phyloP scores from a whole-genome alignment of 208 protist species.

The Leishmania major region DNA sequence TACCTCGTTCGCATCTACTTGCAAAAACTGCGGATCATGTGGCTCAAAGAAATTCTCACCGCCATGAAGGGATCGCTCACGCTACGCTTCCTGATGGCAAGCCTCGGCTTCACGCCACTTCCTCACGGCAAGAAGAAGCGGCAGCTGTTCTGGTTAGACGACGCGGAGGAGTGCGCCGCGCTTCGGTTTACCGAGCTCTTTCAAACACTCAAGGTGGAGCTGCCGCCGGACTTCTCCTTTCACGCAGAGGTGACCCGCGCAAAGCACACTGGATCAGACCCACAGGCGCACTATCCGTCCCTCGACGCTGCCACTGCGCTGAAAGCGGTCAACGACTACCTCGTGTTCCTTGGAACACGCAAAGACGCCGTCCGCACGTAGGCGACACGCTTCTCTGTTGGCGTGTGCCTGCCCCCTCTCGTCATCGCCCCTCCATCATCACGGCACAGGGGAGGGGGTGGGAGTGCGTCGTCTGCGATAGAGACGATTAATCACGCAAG shows the following conservation, averaged over 20 bases:
- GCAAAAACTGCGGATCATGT: conserved; percentile 70
- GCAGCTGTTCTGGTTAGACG: conserved; percentile 73
- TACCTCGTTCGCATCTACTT: conserved; percentile 82
- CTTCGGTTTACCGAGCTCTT: conserved; percentile 53
- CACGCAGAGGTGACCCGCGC: conserved; percentile 35
- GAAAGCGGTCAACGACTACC: conserved; percentile 59
- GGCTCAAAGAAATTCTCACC: conserved; percentile 61
- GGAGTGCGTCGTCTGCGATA: background rate
- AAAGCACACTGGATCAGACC: conserved; percentile 10
- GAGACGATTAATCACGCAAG: background rate
- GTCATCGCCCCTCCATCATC: background rate
- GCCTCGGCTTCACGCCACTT: conserved; percentile 68
- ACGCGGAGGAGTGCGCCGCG: conserved; percentile 41
- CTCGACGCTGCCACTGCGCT: conserved; percentile 51
- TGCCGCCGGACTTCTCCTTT: conserved; percentile 67
- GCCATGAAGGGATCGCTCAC: conserved; percentile 59
- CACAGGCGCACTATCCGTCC: conserved; percentile 11
- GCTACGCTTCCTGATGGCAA: conserved; percentile 57
- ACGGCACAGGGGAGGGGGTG: background rate
- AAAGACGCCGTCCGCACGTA: conserved; percentile 46
- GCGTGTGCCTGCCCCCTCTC: background rate
- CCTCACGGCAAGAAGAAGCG: background rate
- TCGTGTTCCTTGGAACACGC: conserved; percentile 71
- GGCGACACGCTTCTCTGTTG: no score
- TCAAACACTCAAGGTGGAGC: conserved; percentile 60